Evolutionary conservation across 805 yeast genomes (phyloP), one percentile per base, ranked within the genome.

Genomic region (Metschnikowia baotianmanensis): DNA sequence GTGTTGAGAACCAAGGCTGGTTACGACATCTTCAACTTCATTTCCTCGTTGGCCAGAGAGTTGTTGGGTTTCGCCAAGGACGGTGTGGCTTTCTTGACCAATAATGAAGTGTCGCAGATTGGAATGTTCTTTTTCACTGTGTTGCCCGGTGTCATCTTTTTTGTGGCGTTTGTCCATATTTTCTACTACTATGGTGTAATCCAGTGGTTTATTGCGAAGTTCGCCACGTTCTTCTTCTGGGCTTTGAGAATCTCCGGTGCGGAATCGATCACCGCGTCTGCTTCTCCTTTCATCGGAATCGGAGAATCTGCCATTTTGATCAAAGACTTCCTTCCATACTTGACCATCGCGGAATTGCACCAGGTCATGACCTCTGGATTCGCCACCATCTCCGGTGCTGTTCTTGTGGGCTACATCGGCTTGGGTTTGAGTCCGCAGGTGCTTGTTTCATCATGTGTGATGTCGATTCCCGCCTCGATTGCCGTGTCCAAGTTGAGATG

Each of bases 401-500:
- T 78, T 20, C 66, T 79, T 50, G 83, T 78, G 3, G 74, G 82
- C 7, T 79, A 80, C 56, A 76, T 80, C 44, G 80, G 82, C 4
- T 65, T 79, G 57, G 85, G 85, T 24, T 69, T 80, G 50, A 77
- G 76, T 50, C 69, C 84, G 2, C 81, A 77, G 50, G 83, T 82
- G 5, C 66, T 80, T 53, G 77, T 79, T 13, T 74, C 82, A n/a
- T 74, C 82, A 21, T 80, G 85, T 66, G 80, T 80, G 38, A 79
- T 79, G 85, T 78, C 83, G 2, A 78, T 79, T 55, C 85, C 85
- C 5, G 81, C 81, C 27, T 73, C 82, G 6, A 61, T 79, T 44
- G 82, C 83, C 3, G 75, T 78, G 17, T 74, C 83, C 12, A 79
- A 79, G 52, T 65, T 79, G 46, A 70, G 84, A 55, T 64, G 61